phyloP scores from a whole-genome alignment of 1,284 basidiomycete genomes.

The Rhizoctonia solani region DNA sequence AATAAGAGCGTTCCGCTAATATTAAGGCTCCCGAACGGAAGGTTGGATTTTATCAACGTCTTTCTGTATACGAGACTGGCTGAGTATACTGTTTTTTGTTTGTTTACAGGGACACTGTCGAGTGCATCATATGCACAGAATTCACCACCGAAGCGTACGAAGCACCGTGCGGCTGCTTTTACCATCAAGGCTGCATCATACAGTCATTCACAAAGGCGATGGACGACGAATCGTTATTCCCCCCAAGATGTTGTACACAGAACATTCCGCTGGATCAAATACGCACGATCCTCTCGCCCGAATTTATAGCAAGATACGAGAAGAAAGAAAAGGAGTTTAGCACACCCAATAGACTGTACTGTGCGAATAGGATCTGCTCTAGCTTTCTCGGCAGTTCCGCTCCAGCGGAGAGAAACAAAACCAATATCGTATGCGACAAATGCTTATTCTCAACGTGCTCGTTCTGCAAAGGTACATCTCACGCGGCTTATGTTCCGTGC shows the following conservation, averaged over 20 bases:
- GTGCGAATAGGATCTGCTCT: conserved; percentile 53
- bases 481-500: conserved; percentile 45
- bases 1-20: neutral
- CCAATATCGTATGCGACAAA: neutral
- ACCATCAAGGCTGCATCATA: conserved; percentile 48
- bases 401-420: neutral
- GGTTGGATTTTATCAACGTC: neutral
- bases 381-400: conserved; percentile 52
- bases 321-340: conserved; percentile 47
- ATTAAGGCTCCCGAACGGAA: neutral
- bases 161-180: conserved; percentile 50
- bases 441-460: conserved; percentile 51
- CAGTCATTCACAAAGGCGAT: conserved; percentile 49
- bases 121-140: neutral
- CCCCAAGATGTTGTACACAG: conserved; percentile 52
- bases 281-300: conserved; percentile 42
- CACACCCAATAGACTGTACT: conserved; percentile 52
- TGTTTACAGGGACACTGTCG: neutral
- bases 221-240: conserved; percentile 51
- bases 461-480: conserved; percentile 49
- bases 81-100: neutral
- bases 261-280: conserved; percentile 45
- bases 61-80: neutral
- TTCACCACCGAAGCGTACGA: conserved; percentile 19
- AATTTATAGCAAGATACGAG: conserved; percentile 42